Evolutionary conservation across 2,329 filamentous ascomycete genomes (phyloP), one percentile per base, ranked within the genome.

Genomic region (Biscogniauxia mediterranea): DNA sequence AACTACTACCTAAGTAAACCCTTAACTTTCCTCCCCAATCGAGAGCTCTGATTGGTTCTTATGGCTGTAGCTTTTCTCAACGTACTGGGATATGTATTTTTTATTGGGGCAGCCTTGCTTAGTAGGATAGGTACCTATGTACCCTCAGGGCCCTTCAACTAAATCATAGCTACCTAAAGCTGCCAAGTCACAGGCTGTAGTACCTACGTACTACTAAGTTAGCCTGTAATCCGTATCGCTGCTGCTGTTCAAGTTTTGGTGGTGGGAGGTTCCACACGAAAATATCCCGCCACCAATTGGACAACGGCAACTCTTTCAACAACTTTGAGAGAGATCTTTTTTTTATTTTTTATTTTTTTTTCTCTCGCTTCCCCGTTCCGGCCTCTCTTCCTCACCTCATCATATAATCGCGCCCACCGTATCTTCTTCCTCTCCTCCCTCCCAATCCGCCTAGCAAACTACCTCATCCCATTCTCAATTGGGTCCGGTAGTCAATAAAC

Each of bases 211-310:
- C 28, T 28, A 28, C 26, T 28, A 28, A n/a, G n/a, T n/a, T 23
- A 23, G 23, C 23, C 23, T 23, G 23, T 23, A 23, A 23, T 23
- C 23, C 23, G 5, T n/a, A n/a, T n/a, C n/a, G n/a, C n/a, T n/a
- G n/a, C n/a, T n/a, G n/a, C n/a, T n/a, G n/a, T n/a, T n/a, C n/a
- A n/a, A n/a, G n/a, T 23, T 23, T 23, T 23, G 15, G 25, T 42
- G 32, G 32, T 21, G 13, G 56, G 49, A 20, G 38, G 46, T 25
- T 50, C 62, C 66, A 71, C 66, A 71, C 64, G 66, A 64, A 69
- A 69, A 65, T 61, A 62, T 61, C 28, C 58, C 55, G 59, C 59
- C 38, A 32, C 70, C 70, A 72, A 72, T 73, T 64, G 68, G 20
- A 38, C 1, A 1, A 0, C 5, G 9, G 50, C 6, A 52, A 52